phyloP scores from a whole-genome alignment of 139 green algal genomes.

The Medakamo hakoo region DNA sequence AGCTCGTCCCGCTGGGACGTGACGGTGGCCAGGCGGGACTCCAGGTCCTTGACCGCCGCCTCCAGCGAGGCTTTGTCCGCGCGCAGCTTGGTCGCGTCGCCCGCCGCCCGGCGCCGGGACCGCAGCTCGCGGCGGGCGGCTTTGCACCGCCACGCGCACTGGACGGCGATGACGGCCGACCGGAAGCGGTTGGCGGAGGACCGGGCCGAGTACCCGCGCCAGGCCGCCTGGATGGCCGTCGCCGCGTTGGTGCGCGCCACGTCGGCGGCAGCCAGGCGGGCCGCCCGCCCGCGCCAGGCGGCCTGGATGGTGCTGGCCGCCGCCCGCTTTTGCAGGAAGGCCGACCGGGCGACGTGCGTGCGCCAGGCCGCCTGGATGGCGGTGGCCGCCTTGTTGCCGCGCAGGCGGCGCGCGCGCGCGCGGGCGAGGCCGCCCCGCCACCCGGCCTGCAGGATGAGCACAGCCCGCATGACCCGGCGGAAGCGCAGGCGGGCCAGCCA shows the following conservation, averaged over 20 bases:
- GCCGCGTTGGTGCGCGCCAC: constrained; percentile 20
- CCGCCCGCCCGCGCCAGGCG: constrained; percentile 14
- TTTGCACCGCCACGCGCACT: constrained; percentile 43
- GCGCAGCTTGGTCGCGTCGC: constrained; percentile 64
- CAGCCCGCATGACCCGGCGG: constrained; percentile 4
- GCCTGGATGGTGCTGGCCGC: constrained; percentile 31
- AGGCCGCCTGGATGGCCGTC: constrained; percentile 18
- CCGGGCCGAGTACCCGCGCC: constrained; percentile 6
- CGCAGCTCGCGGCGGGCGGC: constrained; percentile 32
- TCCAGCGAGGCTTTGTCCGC: constrained; percentile 80
- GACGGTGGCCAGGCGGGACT: constrained; percentile 52
- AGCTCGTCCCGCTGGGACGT: constrained; percentile 72
- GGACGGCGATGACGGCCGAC: constrained; percentile 7
- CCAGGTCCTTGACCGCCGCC: constrained; percentile 40
- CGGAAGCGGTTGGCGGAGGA: neutral
- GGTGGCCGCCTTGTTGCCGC: constrained; percentile 27
- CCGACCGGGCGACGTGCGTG: constrained; percentile 7
- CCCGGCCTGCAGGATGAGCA: constrained; percentile 32
- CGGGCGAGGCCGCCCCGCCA: constrained; percentile 32
- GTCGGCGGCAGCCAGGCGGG: constrained; percentile 19
- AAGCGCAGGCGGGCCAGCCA: constrained; percentile 35
- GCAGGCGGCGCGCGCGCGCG: constrained; percentile 16
- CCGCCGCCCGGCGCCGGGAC: constrained; percentile 23
- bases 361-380: constrained; percentile 28
- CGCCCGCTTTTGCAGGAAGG: constrained; percentile 10